Evolutionary conservation across 495 filamentous ascomycete genomes (phyloP).

Genomic region (Xylaria castorea): DNA sequence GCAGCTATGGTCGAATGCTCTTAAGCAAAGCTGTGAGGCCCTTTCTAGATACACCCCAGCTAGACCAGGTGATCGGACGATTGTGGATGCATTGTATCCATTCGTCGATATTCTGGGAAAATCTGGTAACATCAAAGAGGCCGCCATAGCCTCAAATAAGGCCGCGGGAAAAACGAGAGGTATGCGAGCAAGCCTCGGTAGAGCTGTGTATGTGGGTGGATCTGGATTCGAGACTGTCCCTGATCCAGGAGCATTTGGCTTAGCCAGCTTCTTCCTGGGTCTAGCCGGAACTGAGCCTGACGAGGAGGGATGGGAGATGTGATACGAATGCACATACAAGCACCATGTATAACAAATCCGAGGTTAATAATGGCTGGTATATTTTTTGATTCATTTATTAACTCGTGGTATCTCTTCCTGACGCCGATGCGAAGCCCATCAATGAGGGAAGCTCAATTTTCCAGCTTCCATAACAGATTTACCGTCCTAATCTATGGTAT

Average conservation of each 20-base stretch:
- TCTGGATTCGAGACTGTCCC: constrained; percentile 79
- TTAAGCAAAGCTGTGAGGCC: constrained; percentile 71
- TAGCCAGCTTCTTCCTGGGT: constrained; percentile 81
- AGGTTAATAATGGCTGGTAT: constrained; percentile 10
- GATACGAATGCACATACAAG: constrained; percentile 23
- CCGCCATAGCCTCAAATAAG: constrained; percentile 74
- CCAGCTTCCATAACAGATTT: constrained; percentile 7
- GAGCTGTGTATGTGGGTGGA: constrained; percentile 92
- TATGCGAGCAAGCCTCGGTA: constrained; percentile 87
- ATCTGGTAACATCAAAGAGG: constrained; percentile 68
- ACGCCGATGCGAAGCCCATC: constrained; percentile 28
- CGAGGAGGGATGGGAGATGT: constrained; percentile 41
- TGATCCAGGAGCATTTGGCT: constrained; percentile 89
- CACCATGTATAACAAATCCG: constrained; percentile 3
- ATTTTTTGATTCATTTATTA: constrained; percentile 25
- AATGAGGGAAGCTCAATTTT: constrained; percentile 21
- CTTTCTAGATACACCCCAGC: constrained; percentile 89
- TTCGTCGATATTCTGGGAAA: constrained; percentile 76
- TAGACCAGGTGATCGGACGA: constrained; percentile 83
- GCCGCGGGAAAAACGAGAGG: constrained; percentile 85
- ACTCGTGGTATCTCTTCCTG: constrained; percentile 32
- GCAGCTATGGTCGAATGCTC: constrained; percentile 76
- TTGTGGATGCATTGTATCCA: constrained; percentile 88
- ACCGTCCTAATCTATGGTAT: constrained; percentile 19
- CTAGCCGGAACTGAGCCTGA: constrained; percentile 58